phyloP scores from a whole-genome alignment of 495 filamentous ascomycete species.

The Apodospora peruviana region DNA sequence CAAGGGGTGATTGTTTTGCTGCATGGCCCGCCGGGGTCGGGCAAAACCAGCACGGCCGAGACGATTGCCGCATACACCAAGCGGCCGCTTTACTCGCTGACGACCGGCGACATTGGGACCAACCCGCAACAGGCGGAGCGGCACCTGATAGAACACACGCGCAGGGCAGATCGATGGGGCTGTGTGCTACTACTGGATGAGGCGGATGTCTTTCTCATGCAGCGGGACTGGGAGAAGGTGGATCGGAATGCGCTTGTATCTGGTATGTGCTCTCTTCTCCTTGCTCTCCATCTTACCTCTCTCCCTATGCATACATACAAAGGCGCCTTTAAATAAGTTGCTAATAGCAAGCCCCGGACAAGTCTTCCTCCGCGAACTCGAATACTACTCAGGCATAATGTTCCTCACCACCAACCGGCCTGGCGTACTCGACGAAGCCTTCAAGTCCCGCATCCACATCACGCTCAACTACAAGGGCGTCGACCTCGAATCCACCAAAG shows the following conservation, averaged over 20 bases:
- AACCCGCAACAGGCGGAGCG: constrained; percentile 29
- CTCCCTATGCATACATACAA: neutral
- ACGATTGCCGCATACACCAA: constrained; percentile 42
- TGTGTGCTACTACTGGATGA: constrained; percentile 51
- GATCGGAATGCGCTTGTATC: constrained; percentile 46
- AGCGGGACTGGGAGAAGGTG: constrained; percentile 38
- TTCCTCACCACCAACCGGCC: constrained; percentile 53
- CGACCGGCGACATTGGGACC: constrained; percentile 48
- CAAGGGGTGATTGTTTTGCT: constrained; percentile 43
- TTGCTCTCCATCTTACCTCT: neutral
- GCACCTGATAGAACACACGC: constrained; percentile 41
- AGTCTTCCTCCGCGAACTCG: constrained; percentile 50
- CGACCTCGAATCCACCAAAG: constrained; percentile 4
- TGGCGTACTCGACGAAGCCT: constrained; percentile 47
- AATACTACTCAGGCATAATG: constrained; percentile 54
- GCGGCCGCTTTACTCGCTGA: constrained; percentile 48
- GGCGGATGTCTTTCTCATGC: constrained; percentile 45
- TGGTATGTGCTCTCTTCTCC: neutral
- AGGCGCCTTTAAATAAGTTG: neutral
- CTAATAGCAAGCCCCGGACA: neutral
- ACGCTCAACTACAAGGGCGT: constrained; percentile 39
- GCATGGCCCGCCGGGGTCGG: constrained; percentile 52
- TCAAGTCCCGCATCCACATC: constrained; percentile 48
- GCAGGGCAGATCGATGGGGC: constrained; percentile 47
- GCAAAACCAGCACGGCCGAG: constrained; percentile 55